phyloP scores from a whole-genome alignment of 495 filamentous ascomycete species.

The Apodospora peruviana region DNA sequence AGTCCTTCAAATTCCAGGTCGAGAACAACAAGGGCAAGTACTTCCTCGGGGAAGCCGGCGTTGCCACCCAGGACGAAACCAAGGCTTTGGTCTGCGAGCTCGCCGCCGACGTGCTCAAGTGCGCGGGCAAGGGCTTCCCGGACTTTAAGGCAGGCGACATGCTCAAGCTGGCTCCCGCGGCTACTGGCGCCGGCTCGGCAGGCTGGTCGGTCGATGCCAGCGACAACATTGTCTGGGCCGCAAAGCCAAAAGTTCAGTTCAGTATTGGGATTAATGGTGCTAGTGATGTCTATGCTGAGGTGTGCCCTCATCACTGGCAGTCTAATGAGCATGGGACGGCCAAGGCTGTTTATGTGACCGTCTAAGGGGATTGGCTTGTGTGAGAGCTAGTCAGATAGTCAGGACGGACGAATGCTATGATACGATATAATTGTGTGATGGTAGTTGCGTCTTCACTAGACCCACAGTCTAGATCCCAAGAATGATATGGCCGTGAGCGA shows the following conservation, averaged over 20 bases:
- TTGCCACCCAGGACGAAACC: slow-evolving; percentile 7
- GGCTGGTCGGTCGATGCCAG: slow-evolving; percentile 17
- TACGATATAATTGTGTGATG: too few relatives aligned
- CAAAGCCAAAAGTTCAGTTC: slow-evolving; percentile 13
- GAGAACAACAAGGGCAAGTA: slow-evolving; percentile 16
- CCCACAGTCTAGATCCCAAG: too few relatives aligned
- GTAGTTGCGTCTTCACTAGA: too few relatives aligned
- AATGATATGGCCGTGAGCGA: too few relatives aligned
- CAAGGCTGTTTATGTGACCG: slow-evolving; percentile 16
- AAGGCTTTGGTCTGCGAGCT: slow-evolving; percentile 16
- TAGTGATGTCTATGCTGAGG: slow-evolving; percentile 14
- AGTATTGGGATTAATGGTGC: slow-evolving; percentile 6
- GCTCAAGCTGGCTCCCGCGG: slow-evolving; percentile 5
- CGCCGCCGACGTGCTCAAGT: slow-evolving; percentile 14
- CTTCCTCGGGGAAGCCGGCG: slow-evolving; percentile 10
- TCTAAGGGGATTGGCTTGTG: too few relatives aligned
- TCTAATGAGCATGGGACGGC: slow-evolving; percentile 11
- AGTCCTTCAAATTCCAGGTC: slow-evolving; percentile 17
- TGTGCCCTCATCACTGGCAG: slow-evolving; percentile 16
- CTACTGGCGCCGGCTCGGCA: slow-evolving; percentile 1
- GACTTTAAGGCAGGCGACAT: slow-evolving; percentile 16
- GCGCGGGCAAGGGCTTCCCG: slow-evolving; percentile 17
- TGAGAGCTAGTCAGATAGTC: too few relatives aligned
- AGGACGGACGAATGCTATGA: too few relatives aligned
- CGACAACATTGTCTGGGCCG: slow-evolving; percentile 17